Evolutionary conservation across 2,329 filamentous ascomycete genomes (phyloP), one percentile per base, ranked within the genome.

Genomic region (Coniochaeta prunicola): DNA sequence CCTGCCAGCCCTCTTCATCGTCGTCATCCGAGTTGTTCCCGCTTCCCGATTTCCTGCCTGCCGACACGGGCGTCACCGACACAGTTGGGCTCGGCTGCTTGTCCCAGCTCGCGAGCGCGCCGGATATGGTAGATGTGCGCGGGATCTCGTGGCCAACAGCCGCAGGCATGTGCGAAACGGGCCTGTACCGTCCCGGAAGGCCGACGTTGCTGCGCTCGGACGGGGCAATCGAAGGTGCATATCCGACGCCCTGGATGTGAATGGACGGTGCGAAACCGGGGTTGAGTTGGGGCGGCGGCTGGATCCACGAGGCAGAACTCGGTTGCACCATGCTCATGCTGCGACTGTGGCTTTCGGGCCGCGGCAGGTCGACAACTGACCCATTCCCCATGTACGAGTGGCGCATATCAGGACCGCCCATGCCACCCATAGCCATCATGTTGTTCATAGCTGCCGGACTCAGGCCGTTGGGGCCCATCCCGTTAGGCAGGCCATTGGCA

Each of bases 121-220:
- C 72, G 0, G 78, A 74, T 70, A 80, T 80, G 50, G 73, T 75
- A 24, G 75, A 70, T 12, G 76, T 74, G 55, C 73, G 74, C 4
- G 71, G 69, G 19, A 66, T 31, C 38, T 68, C 63, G 50, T 73
- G 67, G 59, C 63, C 56, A 26, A 66, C 56, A 15, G 69, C 60
- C 2, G 31, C 15, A 13, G 53, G 53, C 58, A 81, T 77, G 45
- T 88, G 87, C 0, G 90, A 92, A 0, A 97, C 93, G 1, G 94
- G 92, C 53, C 94, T 85, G 74, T 99, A 99, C 50, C 94, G 86
- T 33, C 91, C 88, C 9, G 94, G 92, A 57, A 96, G 81, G 17
- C 94, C 94, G 61, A 97, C 79, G 71, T 96, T 97, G 79, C 92
- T 97, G 61, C 94, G 88, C 76, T 97, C 94, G 5, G 91, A 96